Percentiles rank a stretch among this genome's conserved stretches.
phyloP scores from a whole-genome alignment of 2,329 filamentous ascomycete species.

The Fusarium humuli region DNA sequence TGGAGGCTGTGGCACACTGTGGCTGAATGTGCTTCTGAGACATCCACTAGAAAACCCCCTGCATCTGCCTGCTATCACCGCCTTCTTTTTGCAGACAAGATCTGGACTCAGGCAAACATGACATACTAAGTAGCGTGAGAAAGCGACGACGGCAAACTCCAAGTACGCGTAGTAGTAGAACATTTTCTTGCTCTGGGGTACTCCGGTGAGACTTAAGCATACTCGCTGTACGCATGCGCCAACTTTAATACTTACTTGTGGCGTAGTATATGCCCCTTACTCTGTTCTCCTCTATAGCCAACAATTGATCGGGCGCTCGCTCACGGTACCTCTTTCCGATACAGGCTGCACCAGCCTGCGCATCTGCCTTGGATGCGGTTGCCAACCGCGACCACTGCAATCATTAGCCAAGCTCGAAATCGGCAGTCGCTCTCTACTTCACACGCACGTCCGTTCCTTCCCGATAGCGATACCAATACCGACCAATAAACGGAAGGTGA shows the following conservation, averaged over 20 bases:
- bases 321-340: conserved; percentile 24
- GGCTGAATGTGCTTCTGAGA: conserved; percentile 14
- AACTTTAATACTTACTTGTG: conserved; percentile 1
- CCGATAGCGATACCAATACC: conserved; percentile 5
- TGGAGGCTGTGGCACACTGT: conserved; percentile 32
- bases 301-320: neutral
- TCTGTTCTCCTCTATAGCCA: neutral
- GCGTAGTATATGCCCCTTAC: conserved; percentile 11
- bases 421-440: conserved; percentile 29
- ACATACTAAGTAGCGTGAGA: conserved; percentile 45
- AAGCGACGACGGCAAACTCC: conserved; percentile 19
- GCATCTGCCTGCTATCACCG: conserved; percentile 40
- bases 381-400: conserved; percentile 36
- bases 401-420: conserved; percentile 19
- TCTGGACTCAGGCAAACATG: conserved; percentile 35
- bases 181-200: neutral
- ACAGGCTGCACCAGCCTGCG: conserved; percentile 39
- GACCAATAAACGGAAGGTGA: conserved; percentile 18
- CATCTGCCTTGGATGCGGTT: conserved; percentile 47
- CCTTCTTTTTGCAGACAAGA: conserved; percentile 34
- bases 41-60: conserved; percentile 1
- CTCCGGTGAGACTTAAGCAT: neutral
- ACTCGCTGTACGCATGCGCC: neutral
- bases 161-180: conserved; percentile 33
- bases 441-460: neutral